Base-by-base conservation (phyloP, 495 filamentous ascomycete genomes). In the Monascus purpureus region DNA sequence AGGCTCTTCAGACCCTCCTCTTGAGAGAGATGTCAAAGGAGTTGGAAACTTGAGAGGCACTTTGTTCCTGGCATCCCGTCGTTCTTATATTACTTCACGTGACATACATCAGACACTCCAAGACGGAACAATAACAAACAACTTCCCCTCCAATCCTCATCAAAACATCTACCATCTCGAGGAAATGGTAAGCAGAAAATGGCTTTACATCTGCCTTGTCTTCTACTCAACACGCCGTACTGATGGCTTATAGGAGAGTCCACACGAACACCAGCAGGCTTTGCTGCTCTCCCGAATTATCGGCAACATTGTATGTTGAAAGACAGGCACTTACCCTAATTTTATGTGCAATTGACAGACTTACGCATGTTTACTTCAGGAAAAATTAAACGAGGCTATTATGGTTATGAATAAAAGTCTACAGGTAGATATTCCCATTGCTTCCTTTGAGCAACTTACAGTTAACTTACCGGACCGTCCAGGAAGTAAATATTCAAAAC, bases 401-500 rank as follows among this genome's bases (percentile, higher is more conserved):
- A 76, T 92, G 59, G 74, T 81, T 5, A 70, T 96, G 68, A 97
- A 95, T 57, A 88, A 82, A 52, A 77, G 70, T 25, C 75, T 97
- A 3, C 82, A 94, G 61, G 85, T 88, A 56, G 16, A 53, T 25
- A 8, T 33, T 16, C 17, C 13, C 17, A 30, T 7, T 30, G 5
- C 18, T 8, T 25, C 14, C 13, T 20, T 37, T 8, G 8, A 29
- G 18, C n/a, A 29, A 15, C 29, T 9, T 30, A 2, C 5, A 12
- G 29, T 19, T 17, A 17, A 19, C 12, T 29, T 14, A n/a, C 8
- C 16, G 4, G 27, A 16, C 5, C 12, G 4, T 30, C 3, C 40
- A 94, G 83, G 86, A 95, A 43, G 93, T 95, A 71, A 96, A 95
- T 50, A 77, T 93, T 22, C 80, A 93, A 42, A 97, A 96, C 45